Evolutionary conservation across 1,284 basidiomycete species (phyloP).

Genomic region (Sporisorium exsertum): DNA sequence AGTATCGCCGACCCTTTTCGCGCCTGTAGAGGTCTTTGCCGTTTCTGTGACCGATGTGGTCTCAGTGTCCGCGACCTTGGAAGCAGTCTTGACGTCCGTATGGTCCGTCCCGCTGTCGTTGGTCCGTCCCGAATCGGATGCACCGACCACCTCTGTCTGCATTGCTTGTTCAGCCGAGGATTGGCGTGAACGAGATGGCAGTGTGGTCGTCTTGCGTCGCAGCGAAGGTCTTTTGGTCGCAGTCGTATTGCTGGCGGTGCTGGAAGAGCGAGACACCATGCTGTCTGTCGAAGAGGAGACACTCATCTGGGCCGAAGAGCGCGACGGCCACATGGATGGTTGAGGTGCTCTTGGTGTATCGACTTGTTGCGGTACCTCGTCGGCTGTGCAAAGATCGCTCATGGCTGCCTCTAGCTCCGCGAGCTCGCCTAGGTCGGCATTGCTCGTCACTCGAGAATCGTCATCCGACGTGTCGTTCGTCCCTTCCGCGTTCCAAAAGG

Average conservation of each 20-base stretch:
- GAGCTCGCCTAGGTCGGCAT: slow-evolving; percentile 43
- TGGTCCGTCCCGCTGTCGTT: not conserved
- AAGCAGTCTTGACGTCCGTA: not conserved
- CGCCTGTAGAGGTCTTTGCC: not conserved
- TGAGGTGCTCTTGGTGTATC: slow-evolving; percentile 28
- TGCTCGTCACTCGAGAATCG: slow-evolving; percentile 49
- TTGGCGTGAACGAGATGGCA: slow-evolving; percentile 41
- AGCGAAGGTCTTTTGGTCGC: slow-evolving; percentile 21
- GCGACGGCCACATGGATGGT: slow-evolving; percentile 25
- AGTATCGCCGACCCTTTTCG: not conserved
- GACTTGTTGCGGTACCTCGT: slow-evolving; percentile 22
- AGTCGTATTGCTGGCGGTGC: not conserved
- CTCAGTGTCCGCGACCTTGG: not conserved
- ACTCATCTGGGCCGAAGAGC: slow-evolving; percentile 18
- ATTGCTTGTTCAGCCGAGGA: slow-evolving; percentile 34
- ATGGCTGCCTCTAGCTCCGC: slow-evolving; percentile 45
- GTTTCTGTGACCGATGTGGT: not conserved
- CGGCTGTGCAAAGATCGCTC: slow-evolving; percentile 33
- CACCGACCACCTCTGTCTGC: not conserved
- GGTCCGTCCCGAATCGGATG: not conserved
- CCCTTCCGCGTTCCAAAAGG: slow-evolving; percentile 21
- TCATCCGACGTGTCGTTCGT: slow-evolving; percentile 44
- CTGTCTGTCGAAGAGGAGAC: slow-evolving; percentile 31
- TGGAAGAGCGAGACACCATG: slow-evolving; percentile 14
- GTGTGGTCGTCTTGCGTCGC: slow-evolving; percentile 34